Evolutionary conservation across 2,329 filamentous ascomycete genomes (phyloP), one percentile per base, ranked within the genome.

Genomic region (Fusarium sambucinum): DNA sequence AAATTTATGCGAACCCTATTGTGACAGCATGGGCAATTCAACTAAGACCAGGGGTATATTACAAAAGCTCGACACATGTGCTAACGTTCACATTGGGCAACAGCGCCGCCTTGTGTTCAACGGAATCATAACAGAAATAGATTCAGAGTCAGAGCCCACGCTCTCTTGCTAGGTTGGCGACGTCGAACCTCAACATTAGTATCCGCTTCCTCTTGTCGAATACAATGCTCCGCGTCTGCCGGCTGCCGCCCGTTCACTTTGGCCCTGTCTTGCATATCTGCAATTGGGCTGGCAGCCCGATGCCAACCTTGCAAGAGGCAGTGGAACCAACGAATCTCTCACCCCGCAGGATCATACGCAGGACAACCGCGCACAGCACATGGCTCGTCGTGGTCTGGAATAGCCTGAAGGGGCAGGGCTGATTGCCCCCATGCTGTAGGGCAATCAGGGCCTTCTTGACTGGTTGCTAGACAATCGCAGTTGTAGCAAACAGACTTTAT

Each of bases 261-360:
- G 47, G 47, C 46, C 53, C 23, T 46, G 40, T 40, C 45, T 54
- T 63, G 61, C 60, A 62, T 69, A 65, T 62, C 58, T 61, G 45
- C 51, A 54, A 56, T 60, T 45, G 46, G 52, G 38, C 46, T 55
- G 38, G 50, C 50, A 53, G 35, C 52, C 48, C 38, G 37, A 53
- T 46, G 33, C 46, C 53, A 45, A 57, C 47, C 35, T 55, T 51
- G 55, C n/a, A 33, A 58, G 29, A 56, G 35, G 46, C 38, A 64
- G 66, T 69, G 65, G 65, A 66, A 69, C 65, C 65, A 68, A 57
- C 32, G 59, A 56, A 68, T 51, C 45, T 66, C 27, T 55, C 60
- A 59, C 65, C 65, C 65, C 65, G 65, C 66, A 66, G 65, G 51
- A 62, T 60, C 59, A 68, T 46, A 48, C 60, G 46, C 38, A 63